Percentiles rank a stretch among this genome's conserved stretches.
These are phyloP conservation scores for Stylosanthes scabra DNA, from an alignment of 331 rosid genomes.

Conservation along the genomic window DNA sequence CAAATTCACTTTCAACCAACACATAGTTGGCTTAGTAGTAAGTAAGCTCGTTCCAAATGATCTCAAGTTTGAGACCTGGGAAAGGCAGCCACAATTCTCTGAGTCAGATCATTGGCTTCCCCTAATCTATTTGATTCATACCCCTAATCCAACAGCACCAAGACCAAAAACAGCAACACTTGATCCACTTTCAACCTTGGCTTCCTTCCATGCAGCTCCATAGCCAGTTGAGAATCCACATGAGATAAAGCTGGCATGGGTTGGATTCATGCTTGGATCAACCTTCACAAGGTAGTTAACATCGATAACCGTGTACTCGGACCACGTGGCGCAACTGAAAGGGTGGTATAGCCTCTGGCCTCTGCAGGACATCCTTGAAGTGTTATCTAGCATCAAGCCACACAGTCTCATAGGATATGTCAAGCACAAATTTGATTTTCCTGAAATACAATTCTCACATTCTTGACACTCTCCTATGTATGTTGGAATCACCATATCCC, in stretches of 20 bases:
- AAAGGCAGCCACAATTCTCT: too few relatives aligned
- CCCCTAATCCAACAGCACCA: conserved; percentile 74
- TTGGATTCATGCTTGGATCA: conserved; percentile 31
- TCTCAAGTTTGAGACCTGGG: too few relatives aligned
- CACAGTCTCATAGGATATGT: conserved; percentile 38
- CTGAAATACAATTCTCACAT: conserved; percentile 64
- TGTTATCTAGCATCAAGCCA: conserved; percentile 53
- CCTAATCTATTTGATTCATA: too few relatives aligned
- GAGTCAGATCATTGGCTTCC: too few relatives aligned
- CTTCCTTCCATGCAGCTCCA: conserved; percentile 71
- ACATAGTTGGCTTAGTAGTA: too few relatives aligned
- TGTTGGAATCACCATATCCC: conserved; percentile 61
- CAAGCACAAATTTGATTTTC: conserved; percentile 55
- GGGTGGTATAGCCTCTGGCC: conserved; percentile 49
- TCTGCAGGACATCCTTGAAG: conserved; percentile 52
- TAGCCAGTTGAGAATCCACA: conserved; percentile 70
- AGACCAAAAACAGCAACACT: conserved; percentile 61
- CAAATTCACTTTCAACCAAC: too few relatives aligned
- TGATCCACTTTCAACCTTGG: conserved; percentile 49
- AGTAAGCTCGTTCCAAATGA: too few relatives aligned
- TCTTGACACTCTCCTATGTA: conserved; percentile 55
- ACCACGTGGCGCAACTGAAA: conserved; percentile 60
- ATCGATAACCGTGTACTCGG: conserved; percentile 52
- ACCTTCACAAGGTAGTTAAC: conserved; percentile 48
- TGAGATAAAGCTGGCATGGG: conserved; percentile 64